Evolutionary conservation across 2,329 filamentous ascomycete species (phyloP).

Genomic region (Ophioceras dolichostomum): DNA sequence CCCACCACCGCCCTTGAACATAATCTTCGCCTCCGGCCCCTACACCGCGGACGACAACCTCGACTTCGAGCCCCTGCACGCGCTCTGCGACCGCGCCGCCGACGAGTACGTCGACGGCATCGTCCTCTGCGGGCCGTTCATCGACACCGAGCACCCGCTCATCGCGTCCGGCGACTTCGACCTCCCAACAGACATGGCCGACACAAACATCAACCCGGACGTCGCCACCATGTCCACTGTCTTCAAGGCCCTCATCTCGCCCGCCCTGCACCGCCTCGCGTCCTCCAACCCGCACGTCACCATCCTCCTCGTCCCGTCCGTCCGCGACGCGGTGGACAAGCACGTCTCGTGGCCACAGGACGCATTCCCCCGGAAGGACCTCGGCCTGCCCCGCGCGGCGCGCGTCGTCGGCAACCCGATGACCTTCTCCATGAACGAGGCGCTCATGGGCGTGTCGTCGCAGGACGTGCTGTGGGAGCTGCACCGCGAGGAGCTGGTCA

Average conservation of each 20-base stretch:
- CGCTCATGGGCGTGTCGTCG: conserved; percentile 66
- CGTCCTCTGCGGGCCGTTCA: conserved; percentile 74
- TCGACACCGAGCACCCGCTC: conserved; percentile 83
- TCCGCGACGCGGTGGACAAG: conserved; percentile 69
- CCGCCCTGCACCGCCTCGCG: conserved; percentile 58
- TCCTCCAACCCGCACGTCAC: conserved; percentile 62
- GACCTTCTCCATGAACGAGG: conserved; percentile 79
- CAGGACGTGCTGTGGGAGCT: conserved; percentile 80
- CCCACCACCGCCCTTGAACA: conserved; percentile 55
- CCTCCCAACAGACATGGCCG: conserved; percentile 52
- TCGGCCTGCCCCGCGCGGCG: conserved; percentile 66
- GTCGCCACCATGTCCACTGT: conserved; percentile 68
- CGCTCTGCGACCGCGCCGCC: conserved; percentile 66
- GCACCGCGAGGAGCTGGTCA: conserved; percentile 52
- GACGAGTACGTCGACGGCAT: conserved; percentile 66
- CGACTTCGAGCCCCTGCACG: conserved; percentile 75
- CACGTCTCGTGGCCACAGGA: conserved; percentile 76
- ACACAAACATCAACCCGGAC: conserved; percentile 58
- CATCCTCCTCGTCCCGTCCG: conserved; percentile 72
- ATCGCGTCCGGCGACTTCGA: conserved; percentile 73
- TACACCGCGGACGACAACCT: conserved; percentile 91
- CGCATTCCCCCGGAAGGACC: conserved; percentile 51
- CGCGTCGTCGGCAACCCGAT: conserved; percentile 83
- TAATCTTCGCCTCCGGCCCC: conserved; percentile 72
- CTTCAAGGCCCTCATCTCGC: conserved; percentile 70